phyloP scores from a whole-genome alignment of 2,329 filamentous ascomycete genomes.

The Ilyonectria robusta region DNA sequence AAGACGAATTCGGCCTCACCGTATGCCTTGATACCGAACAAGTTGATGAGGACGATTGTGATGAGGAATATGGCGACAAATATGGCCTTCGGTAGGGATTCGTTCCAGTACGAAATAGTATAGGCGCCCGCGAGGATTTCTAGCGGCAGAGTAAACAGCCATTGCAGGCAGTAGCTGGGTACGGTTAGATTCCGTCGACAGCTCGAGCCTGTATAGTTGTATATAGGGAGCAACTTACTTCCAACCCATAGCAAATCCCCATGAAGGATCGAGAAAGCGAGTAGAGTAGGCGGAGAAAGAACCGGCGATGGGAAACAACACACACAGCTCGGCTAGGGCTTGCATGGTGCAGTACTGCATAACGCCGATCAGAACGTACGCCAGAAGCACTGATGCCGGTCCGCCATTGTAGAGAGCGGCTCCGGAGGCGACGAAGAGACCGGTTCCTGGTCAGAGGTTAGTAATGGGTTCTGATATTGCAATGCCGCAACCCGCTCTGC shows the following conservation, averaged over 20 bases:
- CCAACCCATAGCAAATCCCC: conserved; percentile 97
- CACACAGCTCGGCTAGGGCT: conserved; percentile 90
- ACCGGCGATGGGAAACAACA: conserved; percentile 90
- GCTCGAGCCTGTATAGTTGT: neutral
- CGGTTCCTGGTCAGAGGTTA: conserved; percentile 69
- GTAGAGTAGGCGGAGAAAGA: conserved; percentile 97
- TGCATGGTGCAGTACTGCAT: conserved; percentile 96
- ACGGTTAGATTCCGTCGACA: conserved; percentile 2
- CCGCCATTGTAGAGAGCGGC: conserved; percentile 80
- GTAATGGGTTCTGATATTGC: neutral
- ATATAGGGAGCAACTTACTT: conserved; percentile 69
- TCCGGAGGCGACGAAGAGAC: conserved; percentile 89
- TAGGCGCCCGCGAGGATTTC: conserved; percentile 91
- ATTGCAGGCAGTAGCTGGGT: conserved; percentile 84
- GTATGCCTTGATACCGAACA: conserved; percentile 90
- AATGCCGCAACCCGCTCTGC: neutral
- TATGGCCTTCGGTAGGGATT: conserved; percentile 74
- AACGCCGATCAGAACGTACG: conserved; percentile 81
- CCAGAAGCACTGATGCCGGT: conserved; percentile 82
- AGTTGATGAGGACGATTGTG: conserved; percentile 83
- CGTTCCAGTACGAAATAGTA: conserved; percentile 86
- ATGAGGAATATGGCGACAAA: conserved; percentile 88
- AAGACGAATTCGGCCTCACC: conserved; percentile 93
- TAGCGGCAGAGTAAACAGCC: conserved; percentile 85
- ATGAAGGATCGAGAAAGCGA: conserved; percentile 91